These are phyloP conservation scores for Neonothopanus nambi DNA, from an alignment of 1,284 basidiomycete species.

Conservation along the genomic window DNA sequence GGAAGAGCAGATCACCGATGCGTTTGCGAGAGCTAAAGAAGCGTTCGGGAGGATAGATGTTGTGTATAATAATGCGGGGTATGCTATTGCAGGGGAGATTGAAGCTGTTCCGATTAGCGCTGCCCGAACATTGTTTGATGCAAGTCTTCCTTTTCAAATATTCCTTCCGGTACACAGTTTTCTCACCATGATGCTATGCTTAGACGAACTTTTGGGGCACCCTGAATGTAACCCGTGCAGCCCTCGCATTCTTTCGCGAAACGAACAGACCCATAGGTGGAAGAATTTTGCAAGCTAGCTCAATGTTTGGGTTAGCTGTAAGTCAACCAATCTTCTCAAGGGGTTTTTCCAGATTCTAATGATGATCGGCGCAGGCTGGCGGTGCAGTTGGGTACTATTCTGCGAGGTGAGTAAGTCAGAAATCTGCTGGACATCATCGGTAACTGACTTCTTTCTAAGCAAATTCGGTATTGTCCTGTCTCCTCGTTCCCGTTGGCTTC, in stretches of 20 bases:
- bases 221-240: constrained; percentile 31
- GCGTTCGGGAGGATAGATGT: constrained; percentile 42
- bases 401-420: constrained; percentile 29
- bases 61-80: constrained; percentile 24
- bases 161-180: too few relatives aligned
- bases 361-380: too few relatives aligned
- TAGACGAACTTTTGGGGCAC: constrained; percentile 37
- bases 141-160: neutral
- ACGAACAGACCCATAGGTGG: constrained; percentile 36
- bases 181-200: too few relatives aligned
- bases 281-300: constrained; percentile 32
- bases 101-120: constrained; percentile 32
- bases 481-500: constrained; percentile 4
- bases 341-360: too few relatives aligned
- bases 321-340: constrained; percentile 13
- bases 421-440: neutral
- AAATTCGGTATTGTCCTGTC: neutral
- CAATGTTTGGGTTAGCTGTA: constrained; percentile 25
- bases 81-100: constrained; percentile 31
- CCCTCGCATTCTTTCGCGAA: constrained; percentile 39
- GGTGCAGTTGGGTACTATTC: constrained; percentile 29
- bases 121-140: constrained; percentile 31
- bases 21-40: constrained; percentile 31
- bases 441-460: neutral
- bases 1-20: constrained; percentile 25